These are phyloP conservation scores for Cymodocea nodosa DNA, from an alignment of 116 monocot genomes.

Conservation along the genomic window DNA sequence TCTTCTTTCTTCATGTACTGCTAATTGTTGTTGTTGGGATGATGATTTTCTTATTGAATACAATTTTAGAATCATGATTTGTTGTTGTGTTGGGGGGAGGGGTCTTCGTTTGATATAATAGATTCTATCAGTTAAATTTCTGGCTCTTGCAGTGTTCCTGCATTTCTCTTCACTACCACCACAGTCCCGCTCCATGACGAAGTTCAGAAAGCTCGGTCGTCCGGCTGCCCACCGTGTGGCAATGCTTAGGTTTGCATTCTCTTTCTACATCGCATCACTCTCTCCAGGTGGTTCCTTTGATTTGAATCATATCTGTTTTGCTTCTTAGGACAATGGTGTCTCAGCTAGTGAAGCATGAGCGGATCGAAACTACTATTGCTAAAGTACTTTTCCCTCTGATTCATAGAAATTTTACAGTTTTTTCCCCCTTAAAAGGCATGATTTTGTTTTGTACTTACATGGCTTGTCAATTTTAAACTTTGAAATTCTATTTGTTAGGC, in stretches of 20 bases:
- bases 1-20: too few relatives aligned
- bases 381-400: slow-evolving; percentile 33
- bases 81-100: too few relatives aligned
- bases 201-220: slow-evolving; percentile 75
- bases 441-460: neutral
- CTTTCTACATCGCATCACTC: neutral
- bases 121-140: too few relatives aligned
- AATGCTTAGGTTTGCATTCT: slow-evolving; percentile 63
- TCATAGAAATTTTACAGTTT: neutral
- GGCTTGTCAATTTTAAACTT: neutral
- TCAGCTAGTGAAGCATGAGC: slow-evolving; percentile 89
- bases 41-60: too few relatives aligned
- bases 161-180: neutral
- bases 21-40: too few relatives aligned
- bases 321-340: slow-evolving; percentile 84
- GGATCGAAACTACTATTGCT: slow-evolving; percentile 87
- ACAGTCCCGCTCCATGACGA: slow-evolving; percentile 7
- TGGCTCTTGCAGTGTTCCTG: neutral
- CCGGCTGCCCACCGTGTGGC: slow-evolving; percentile 71
- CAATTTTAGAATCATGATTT: too few relatives aligned
- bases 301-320: neutral
- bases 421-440: neutral
- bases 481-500: slow-evolving; percentile 31
- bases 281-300: neutral
- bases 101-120: too few relatives aligned